Evolutionary conservation across 257 asterid genomes (phyloP), one percentile per base, ranked within the genome.

Genomic region (Cinchona pubescens): DNA sequence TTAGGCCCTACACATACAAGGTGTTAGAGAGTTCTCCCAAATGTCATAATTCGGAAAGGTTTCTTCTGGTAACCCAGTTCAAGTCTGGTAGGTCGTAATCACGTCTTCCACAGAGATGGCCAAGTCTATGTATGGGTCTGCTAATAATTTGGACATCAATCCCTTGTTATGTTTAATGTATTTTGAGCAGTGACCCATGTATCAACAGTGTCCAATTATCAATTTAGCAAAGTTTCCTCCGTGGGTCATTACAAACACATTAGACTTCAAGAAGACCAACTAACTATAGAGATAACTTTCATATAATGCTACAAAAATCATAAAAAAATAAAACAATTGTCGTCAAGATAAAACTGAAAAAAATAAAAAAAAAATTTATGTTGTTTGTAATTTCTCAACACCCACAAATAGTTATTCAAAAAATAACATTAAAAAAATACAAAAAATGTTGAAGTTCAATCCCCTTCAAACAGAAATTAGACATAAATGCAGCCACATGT

Each of bases 51-150:
- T 95, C 10, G 99, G 99, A 81, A 95, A 95, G 16, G 99, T 95
- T 83, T 88, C 97, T 85, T 95, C 99, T 0, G 99, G 99, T 62
- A 95, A 84, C 27, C 96, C 99, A 0, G 95, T 86, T 76, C 98
- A 85, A 1, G 99, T 91, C 83, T 93, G 96, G 83, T 95, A 98
- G 60, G 98, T 95, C 23, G 83, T 80, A 42, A 91, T 79, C 60
- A 88, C 96, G 14, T 95, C 99, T 81, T 95, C 99, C 32, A 91
- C 96, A 53, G 93, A 92, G 65, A 90, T 84, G 62, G 99, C 98
- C 99, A 98, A 95, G 1, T 98, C 98, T 96, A 91, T 91, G 76
- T 93, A 95, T n/a, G 98, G 99, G 77, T 95, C 99, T 29, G 97
- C 99, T 77, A 92, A 81, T 14, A 97, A 95, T 86, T 95, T 93